Base-by-base conservation (phyloP, 148 eudicot genomes). In the Dianthus caryophyllus region DNA sequence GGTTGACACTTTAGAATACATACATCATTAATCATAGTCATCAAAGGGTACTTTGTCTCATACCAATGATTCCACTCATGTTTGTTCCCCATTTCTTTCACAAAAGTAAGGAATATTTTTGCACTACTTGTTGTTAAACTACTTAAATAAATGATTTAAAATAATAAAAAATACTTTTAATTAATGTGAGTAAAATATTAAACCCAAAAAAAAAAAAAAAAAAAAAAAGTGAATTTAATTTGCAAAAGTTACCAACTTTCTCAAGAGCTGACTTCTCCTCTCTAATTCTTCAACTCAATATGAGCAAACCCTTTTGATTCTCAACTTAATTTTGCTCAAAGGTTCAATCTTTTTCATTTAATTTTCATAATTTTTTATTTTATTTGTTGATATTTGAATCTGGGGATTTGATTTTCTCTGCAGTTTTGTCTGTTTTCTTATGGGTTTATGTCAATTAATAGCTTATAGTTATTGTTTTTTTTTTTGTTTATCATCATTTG, bases 211-310 rank as follows among this genome's bases (percentile, higher is more conserved):
- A 12, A 53, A 22, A 53, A 26, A 61, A 44, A 68, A 33, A 33
- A 33, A 2, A 33, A 33, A 33, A 33, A 33, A 33, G 38, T 33
- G 38, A 33, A 7, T 33, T 3, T 33, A 2, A 43, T 33, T 33
- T 33, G 39, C 8, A 44, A 64, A 52, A 46, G 64, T 65, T 70
- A 75, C 78, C 78, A 56, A 75, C 78, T 70, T 51, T 48, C 33
- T 8, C 12, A 27, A 31, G 58, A 56, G 70, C 69, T 64, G 69
- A 75, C 78, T 62, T 69, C 73, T 31, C 60, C 43, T n/a, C n/a
- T n/a, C n/a, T n/a, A n/a, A n/a, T n/a, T n/a, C n/a, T 43, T 63
- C 60, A 17, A 68, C 44, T 51, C 9, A 20, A 14, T 7, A 36
- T 39, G 27, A 25, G n/a, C 48, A 20, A 61, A 61, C 16, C 21